Conservation (phyloP, 371 early-diverging fungal species). For the Mucor lusitanicus region DNA sequence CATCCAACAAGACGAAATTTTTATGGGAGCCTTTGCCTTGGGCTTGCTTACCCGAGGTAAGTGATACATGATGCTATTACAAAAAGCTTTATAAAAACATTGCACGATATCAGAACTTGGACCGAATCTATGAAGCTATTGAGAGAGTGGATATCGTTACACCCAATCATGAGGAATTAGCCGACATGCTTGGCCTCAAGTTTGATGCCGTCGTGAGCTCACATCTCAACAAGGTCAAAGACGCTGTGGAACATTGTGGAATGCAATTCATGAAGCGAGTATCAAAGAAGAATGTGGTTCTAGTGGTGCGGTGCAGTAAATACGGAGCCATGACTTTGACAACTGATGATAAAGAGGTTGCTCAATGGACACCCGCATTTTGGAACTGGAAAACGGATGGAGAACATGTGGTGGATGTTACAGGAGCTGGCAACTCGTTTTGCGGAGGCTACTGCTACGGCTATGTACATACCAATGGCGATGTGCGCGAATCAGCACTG, state of each 20-base stretch:
- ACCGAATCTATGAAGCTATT: slow-evolving; percentile 9
- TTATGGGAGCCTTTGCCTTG: slow-evolving; percentile 54
- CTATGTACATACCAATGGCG: slow-evolving; percentile 29
- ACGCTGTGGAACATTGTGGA: slow-evolving; percentile 10
- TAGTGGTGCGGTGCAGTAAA: slow-evolving; percentile 39
- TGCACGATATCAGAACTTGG: slow-evolving; percentile 3
- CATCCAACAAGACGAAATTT: slow-evolving; percentile 17
- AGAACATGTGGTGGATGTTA: slow-evolving; percentile 37
- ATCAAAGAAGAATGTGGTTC: not conserved
- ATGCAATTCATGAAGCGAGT: slow-evolving; percentile 1
- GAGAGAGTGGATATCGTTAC: slow-evolving; percentile 19
- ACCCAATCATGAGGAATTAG: slow-evolving; percentile 40
- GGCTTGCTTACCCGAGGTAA: slow-evolving; percentile 41
- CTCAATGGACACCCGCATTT: slow-evolving; percentile 41
- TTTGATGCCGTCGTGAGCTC: not conserved
- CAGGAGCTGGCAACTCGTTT: slow-evolving; percentile 55
- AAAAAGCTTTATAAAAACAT: not conserved
- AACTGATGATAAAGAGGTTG: not conserved
- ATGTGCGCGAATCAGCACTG: slow-evolving; percentile 28
- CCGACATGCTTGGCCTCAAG: slow-evolving; percentile 16
- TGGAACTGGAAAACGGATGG: slow-evolving; percentile 21
- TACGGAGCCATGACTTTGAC: slow-evolving; percentile 27
- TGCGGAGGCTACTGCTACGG: slow-evolving; percentile 43
- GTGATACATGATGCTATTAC: not conserved
- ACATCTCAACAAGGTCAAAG: slow-evolving; percentile 7